Percentiles rank a stretch among this genome's conserved stretches.
Conservation (phyloP, 1,284 basidiomycete species). For the Fomes fomentarius region DNA sequence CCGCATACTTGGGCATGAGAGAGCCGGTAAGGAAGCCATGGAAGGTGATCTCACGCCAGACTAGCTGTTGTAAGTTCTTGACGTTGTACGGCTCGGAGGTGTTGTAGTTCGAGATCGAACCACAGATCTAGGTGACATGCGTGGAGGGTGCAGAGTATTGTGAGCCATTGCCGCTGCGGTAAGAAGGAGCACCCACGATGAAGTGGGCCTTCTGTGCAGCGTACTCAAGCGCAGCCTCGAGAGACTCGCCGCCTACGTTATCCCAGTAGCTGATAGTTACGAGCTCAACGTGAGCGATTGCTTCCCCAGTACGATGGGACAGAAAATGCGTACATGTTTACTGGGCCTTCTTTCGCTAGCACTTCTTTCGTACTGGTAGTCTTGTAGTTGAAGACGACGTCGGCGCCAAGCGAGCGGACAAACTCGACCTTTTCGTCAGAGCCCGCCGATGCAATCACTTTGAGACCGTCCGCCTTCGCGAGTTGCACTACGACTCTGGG, state of each 20-base stretch:
- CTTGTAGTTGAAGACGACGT: constrained; percentile 79
- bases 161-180: too few species aligned
- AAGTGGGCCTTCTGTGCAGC: constrained; percentile 55
- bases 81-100: constrained; percentile 25
- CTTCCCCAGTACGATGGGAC: constrained; percentile 28
- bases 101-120: constrained; percentile 38
- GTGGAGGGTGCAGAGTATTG: too few species aligned
- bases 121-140: too few species aligned
- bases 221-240: constrained; percentile 56
- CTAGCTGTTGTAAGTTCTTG: constrained; percentile 41
- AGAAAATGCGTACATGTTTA: constrained; percentile 41
- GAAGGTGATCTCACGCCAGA: constrained; percentile 56
- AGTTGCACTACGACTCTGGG: constrained; percentile 55
- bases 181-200: constrained; percentile 47
- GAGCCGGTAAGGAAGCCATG: constrained; percentile 62
- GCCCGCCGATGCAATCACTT: constrained; percentile 76
- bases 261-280: constrained; percentile 45
- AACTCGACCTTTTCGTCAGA: constrained; percentile 69
- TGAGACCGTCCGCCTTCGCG: constrained; percentile 62
- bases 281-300: background rate
- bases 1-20: constrained; percentile 40
- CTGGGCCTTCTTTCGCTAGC: constrained; percentile 57
- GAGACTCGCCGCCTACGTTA: constrained; percentile 66
- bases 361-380: constrained; percentile 50
- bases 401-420: constrained; percentile 63